A percentile compares a stretch with the other conserved stretches of the same genome.
phyloP scores from a whole-genome alignment of 257 asterid species.

The Rubia yunnanensis region DNA sequence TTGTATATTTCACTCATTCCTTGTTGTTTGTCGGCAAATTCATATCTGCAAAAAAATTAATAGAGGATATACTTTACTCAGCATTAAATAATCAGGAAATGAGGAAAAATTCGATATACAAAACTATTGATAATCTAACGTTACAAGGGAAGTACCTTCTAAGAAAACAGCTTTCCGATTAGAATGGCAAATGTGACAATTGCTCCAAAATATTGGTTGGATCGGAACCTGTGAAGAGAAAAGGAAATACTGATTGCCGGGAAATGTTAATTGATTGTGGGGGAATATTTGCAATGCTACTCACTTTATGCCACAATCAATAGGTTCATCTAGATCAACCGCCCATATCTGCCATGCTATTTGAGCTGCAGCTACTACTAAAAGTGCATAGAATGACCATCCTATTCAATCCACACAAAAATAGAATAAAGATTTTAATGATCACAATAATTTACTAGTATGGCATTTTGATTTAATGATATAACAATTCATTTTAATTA shows the following conservation, averaged over 20 bases:
- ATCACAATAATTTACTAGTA: too few species aligned
- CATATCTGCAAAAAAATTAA: background rate
- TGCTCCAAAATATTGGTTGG: conserved; percentile 91
- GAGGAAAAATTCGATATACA: too few species aligned
- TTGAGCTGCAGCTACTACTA: conserved; percentile 57
- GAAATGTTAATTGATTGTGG: background rate
- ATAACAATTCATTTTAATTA: too few species aligned
- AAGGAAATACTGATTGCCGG: background rate
- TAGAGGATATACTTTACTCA: background rate
- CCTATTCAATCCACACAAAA: conserved; percentile 25
- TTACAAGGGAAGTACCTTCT: background rate
- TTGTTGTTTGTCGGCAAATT: conserved; percentile 2
- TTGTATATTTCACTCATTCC: background rate
- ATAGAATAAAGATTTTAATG: too few species aligned
- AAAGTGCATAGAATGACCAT: conserved; percentile 61
- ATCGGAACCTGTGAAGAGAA: conserved; percentile 45
- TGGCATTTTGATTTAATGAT: too few species aligned
- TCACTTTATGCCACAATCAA: conserved; percentile 72
- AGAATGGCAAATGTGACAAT: conserved; percentile 59
- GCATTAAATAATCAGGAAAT: background rate
- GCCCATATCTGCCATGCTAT: conserved; percentile 79
- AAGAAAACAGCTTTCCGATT: conserved; percentile 13
- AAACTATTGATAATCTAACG: too few species aligned
- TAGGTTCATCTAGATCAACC: conserved; percentile 59
- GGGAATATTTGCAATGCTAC: conserved; percentile 7